These are phyloP conservation scores for Castanea sativa DNA, from an alignment of 306 rosid genomes.

Conservation along the genomic window DNA sequence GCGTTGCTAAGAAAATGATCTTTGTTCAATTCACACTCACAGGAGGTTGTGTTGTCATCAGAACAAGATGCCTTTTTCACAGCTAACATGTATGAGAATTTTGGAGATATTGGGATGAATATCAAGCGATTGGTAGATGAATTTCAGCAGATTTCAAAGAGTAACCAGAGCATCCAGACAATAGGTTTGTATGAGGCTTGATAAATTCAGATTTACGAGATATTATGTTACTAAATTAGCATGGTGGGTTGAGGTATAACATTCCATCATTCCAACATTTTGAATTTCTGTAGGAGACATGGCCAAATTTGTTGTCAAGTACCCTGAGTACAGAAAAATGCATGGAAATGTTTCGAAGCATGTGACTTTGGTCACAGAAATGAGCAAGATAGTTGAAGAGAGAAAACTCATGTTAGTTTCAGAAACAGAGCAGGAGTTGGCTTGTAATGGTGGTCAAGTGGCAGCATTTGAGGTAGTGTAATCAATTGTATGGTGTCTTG, in stretches of 20 bases:
- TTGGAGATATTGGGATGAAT: conserved; percentile 98
- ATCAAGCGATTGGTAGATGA: conserved; percentile 93
- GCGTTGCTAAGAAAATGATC: conserved; percentile 19
- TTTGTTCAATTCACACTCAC: conserved; percentile 24
- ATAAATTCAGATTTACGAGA: neutral
- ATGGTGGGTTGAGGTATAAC: neutral
- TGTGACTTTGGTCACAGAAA: conserved; percentile 89
- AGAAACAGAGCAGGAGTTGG: conserved; percentile 90
- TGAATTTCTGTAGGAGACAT: conserved; percentile 70
- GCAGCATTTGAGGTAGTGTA: conserved; percentile 93
- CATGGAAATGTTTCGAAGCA: conserved; percentile 96
- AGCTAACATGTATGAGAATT: conserved; percentile 86
- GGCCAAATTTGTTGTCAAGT: conserved; percentile 95
- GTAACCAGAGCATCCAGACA: conserved; percentile 92
- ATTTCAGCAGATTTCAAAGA: conserved; percentile 81
- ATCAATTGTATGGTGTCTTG: conserved; percentile 6
- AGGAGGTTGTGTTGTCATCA: conserved; percentile 95
- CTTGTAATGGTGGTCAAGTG: conserved; percentile 94
- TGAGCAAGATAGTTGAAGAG: conserved; percentile 85
- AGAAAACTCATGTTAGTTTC: conserved; percentile 88
- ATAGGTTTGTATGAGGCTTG: conserved; percentile 60
- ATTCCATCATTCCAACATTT: conserved; percentile 25
- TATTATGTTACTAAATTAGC: neutral
- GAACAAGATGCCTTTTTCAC: conserved; percentile 92
- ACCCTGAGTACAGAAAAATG: conserved; percentile 94